These are phyloP conservation scores for Secale cereale DNA, from an alignment of 176 grass and related monocot species.

Conservation along the genomic window DNA sequence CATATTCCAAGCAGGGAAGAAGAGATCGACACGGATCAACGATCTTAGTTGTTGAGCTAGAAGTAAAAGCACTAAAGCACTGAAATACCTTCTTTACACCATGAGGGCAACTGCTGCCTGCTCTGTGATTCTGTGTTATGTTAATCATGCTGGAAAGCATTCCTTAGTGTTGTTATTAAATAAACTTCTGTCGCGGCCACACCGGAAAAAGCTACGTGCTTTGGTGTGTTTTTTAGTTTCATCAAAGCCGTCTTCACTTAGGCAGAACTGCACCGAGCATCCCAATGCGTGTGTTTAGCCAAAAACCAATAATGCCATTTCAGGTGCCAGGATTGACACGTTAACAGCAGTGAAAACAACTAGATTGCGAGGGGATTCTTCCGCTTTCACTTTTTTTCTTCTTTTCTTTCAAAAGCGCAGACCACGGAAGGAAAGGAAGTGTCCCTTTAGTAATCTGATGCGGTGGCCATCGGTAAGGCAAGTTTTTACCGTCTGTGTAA, in stretches of 20 bases:
- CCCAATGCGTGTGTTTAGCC: not conserved
- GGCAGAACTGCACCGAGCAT: not conserved
- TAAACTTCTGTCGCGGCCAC: not conserved
- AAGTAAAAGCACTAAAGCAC: not conserved
- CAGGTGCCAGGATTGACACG: not conserved
- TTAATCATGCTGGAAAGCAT: not conserved
- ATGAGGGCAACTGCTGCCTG: not conserved
- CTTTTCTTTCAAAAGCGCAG: not conserved
- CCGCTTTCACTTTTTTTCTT: not conserved
- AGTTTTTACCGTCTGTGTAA: not conserved
- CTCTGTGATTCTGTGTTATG: not conserved
- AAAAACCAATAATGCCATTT: not conserved
- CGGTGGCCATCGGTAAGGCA: not conserved
- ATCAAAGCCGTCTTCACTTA: not conserved
- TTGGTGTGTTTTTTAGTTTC: not conserved
- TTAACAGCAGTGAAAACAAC: not conserved
- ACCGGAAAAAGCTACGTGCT: not conserved
- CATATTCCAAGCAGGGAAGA: constrained; percentile 21
- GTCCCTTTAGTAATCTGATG: not conserved
- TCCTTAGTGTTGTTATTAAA: not conserved
- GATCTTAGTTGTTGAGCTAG: constrained; percentile 39
- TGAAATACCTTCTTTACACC: constrained; percentile 11
- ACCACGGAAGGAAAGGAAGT: no score
- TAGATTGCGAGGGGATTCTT: not conserved
- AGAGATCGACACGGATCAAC: constrained; percentile 27